phyloP scores from a whole-genome alignment of 2,329 filamentous ascomycete species.

The Lachnellula occidentalis region DNA sequence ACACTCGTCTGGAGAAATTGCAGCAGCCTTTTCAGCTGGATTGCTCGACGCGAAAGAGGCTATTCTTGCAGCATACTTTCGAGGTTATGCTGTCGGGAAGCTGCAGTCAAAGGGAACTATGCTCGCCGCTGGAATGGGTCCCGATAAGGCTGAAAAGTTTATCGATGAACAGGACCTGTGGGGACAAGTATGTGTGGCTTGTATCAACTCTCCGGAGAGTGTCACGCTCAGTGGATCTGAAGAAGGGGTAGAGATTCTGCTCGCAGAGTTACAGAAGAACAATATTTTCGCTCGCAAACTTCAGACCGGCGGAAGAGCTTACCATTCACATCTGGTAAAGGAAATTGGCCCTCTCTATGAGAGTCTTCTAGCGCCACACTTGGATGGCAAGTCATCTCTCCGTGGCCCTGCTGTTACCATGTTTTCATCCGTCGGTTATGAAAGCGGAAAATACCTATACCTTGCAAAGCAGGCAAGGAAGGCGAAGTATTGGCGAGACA shows the following conservation, averaged over 20 bases:
- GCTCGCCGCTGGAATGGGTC: conserved; percentile 13
- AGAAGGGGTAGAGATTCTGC: not conserved
- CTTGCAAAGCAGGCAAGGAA: not conserved
- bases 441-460: not conserved
- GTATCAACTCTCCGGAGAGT: conserved; percentile 21
- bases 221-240: conserved; percentile 21
- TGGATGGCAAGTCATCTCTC: not conserved
- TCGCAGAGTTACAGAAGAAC: conserved; percentile 8
- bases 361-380: not conserved
- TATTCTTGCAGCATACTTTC: conserved; percentile 40
- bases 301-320: conserved; percentile 7
- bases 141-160: conserved; percentile 1
- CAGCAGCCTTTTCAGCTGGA: conserved; percentile 38
- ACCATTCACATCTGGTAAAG: conserved; percentile 12
- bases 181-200: conserved; percentile 18
- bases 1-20: conserved; percentile 44
- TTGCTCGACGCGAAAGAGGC: conserved; percentile 28
- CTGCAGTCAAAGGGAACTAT: conserved; percentile 3
- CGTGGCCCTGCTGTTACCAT: no score
- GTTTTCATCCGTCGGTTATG: no score
- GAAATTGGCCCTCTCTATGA: conserved; percentile 6
- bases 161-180: not conserved
- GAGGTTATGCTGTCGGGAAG: conserved; percentile 16
- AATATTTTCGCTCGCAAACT: conserved; percentile 13
- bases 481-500: conserved; percentile 12